Conservation (phyloP, 164 flowering plant genomes). For the Berberis thunbergii region DNA sequence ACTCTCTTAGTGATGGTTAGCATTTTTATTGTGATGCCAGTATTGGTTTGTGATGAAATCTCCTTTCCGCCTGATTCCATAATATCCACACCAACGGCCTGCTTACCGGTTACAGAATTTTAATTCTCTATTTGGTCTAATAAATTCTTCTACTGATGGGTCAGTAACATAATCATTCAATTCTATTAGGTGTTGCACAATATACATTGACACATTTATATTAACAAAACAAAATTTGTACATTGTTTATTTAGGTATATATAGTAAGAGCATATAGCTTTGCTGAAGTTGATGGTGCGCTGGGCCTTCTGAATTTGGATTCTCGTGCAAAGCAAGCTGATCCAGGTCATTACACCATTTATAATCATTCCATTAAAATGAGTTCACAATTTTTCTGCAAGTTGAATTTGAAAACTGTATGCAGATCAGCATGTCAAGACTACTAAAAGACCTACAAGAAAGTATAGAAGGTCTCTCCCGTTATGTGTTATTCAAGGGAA, state of each 20-base stretch:
- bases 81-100: no score
- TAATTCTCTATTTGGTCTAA: no score
- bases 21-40: no score
- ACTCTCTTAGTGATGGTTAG: no score
- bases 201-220: no score
- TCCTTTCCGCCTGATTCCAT: no score
- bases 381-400: not conserved
- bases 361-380: not conserved
- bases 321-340: not conserved
- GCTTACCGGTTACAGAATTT: no score
- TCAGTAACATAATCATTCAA: no score
- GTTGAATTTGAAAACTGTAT: not conserved
- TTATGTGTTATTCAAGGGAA: constrained; percentile 13
- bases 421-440: constrained; percentile 6
- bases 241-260: not conserved
- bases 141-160: no score
- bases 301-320: not conserved
- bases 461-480: constrained; percentile 17
- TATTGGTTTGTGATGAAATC: no score
- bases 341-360: constrained; percentile 1
- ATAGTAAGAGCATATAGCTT: not conserved
- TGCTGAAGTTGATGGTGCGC: not conserved
- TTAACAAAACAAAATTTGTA: no score
- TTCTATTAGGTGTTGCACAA: no score
- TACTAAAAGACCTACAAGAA: constrained; percentile 12